Base-by-base conservation (phyloP, 495 filamentous ascomycete genomes). In the Xylaria nigripes region DNA sequence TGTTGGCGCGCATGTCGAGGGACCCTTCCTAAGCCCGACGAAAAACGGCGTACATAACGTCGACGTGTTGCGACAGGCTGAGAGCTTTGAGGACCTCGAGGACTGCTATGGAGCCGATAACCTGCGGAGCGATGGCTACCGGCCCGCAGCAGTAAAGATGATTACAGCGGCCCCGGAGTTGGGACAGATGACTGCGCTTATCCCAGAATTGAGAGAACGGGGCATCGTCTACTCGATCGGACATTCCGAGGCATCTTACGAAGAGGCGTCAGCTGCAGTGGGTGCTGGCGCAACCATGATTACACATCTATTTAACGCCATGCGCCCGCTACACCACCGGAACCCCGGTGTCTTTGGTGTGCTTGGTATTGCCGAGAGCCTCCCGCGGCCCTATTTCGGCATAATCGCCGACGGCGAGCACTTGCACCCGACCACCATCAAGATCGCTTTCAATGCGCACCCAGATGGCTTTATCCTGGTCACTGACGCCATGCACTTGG, bases 281-380 rank as follows among this genome's bases (percentile, higher is more conserved):
- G 65, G 70, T n/a, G 68, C 78, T 19, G 89, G 89, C 41, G 87
- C 86, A 1, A 87, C 75, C 25, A 91, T 89, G 86, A 81, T 94
- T 30, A 95, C 89, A 1, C 89, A 95, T 62, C 76, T 94, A 2
- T 95, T 93, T 76, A 94, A 95, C 63, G 89, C 88, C 15, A 94
- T 94, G 88, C 78, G 81, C 5, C 86, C 86, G 15, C 81, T 92
- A 7, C 86, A 89, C 65, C 88, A 92, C 73, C 84, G 89, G 34
- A 86, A 90, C 65, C 88, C 89, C 0, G 88, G 89, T 40, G 79
- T 92, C 58, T 90, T 92, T 63, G 89, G 89, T 19, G 74, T 90
- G 0, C 69, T 95, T 0, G 81, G 81, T 16, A 56, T 60, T 6
- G 67, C 75, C 7, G 72, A 76, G 32, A 66, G 63, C 32, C 56